These are phyloP conservation scores for Colletotrichum orchidophilum DNA, from an alignment of 2,329 filamentous ascomycete species.

Conservation along the genomic window DNA sequence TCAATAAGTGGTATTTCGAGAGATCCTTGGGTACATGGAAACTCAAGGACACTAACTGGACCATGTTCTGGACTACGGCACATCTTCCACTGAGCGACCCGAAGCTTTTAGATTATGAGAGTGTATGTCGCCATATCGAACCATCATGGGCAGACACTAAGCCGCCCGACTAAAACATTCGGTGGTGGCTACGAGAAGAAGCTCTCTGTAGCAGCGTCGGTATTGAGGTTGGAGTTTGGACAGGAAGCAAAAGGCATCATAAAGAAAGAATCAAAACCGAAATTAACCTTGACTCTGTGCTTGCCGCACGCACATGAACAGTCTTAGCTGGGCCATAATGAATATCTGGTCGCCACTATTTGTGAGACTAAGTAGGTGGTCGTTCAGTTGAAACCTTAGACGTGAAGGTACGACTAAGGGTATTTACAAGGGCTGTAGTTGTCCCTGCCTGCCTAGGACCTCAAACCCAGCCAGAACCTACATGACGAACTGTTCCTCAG, in stretches of 20 bases:
- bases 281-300: background rate
- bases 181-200: background rate
- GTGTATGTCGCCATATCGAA: conserved; percentile 73
- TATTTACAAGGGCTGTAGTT: background rate
- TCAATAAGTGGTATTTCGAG: conserved; percentile 99
- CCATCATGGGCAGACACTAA: conserved; percentile 72
- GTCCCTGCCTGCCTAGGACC: background rate
- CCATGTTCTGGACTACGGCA: conserved; percentile 97
- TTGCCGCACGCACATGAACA: background rate
- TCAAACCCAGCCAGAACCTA: background rate
- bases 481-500: background rate
- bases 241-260: background rate
- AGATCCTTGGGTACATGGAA: conserved; percentile 85
- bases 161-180: conserved; percentile 38
- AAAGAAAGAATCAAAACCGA: background rate
- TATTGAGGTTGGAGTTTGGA: background rate
- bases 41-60: conserved; percentile 85
- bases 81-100: conserved; percentile 65
- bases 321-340: background rate
- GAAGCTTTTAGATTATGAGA: conserved; percentile 74
- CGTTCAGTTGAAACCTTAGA: background rate
- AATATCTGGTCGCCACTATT: background rate
- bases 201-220: background rate
- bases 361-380: background rate
- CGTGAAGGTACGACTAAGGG: background rate